phyloP scores from a whole-genome alignment of 148 eudicot species.

The Polygonum maritimum region DNA sequence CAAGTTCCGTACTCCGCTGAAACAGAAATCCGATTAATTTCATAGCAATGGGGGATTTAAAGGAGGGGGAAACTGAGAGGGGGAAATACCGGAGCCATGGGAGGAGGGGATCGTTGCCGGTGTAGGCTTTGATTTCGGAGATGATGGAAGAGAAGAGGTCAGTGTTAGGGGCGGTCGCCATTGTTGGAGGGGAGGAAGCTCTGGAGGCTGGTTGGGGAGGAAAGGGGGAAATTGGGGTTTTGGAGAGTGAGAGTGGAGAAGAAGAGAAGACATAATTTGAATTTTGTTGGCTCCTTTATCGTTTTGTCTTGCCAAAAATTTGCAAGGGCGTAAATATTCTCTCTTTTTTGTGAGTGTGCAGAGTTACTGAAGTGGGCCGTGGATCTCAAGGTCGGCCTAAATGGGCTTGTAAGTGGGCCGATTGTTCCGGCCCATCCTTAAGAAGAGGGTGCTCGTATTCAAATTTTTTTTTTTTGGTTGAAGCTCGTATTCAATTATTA shows the following conservation, averaged over 20 bases:
- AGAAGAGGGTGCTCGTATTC: neutral
- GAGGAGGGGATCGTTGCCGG: conserved; percentile 75
- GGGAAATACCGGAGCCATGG: conserved; percentile 82
- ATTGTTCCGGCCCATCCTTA: neutral
- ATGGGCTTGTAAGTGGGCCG: neutral
- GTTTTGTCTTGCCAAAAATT: neutral
- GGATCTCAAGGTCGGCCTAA: neutral
- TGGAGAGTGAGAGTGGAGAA: neutral
- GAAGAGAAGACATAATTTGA: neutral
- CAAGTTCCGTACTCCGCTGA: conserved; percentile 72
- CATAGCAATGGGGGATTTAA: neutral
- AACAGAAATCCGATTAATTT: neutral
- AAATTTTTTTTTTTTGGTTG: too few species aligned
- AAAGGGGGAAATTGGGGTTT: conserved; percentile 3
- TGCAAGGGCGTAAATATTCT: too few species aligned
- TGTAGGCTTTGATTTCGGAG: conserved; percentile 72
- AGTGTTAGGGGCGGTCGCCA: conserved; percentile 33
- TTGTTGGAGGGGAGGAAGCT: conserved; percentile 13
- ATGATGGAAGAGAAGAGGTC: conserved; percentile 57
- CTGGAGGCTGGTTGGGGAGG: neutral
- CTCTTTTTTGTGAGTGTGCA: too few species aligned
- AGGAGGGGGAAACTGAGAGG: neutral
- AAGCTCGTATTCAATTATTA: too few species aligned
- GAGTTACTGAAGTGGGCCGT: too few species aligned
- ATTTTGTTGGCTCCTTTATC: conserved; percentile 1